Base-by-base conservation (phyloP, 371 early-diverging fungal genomes). In the Saksenaea vasiformis region DNA sequence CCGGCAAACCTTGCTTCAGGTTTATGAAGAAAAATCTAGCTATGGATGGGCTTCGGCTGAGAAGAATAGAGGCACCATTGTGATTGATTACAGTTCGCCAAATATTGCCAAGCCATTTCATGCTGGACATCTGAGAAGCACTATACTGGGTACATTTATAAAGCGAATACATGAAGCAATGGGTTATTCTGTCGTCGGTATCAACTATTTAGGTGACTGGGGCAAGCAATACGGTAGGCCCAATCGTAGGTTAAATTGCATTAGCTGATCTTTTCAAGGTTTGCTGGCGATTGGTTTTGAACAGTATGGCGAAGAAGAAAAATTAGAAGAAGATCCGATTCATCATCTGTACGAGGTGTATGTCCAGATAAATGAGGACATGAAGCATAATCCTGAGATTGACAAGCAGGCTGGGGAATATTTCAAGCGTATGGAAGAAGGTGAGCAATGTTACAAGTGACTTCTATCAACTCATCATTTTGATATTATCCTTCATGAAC, bases 21-120 rank as follows among this genome's bases (percentile, higher is more conserved):
- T 90, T 3, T 67, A 69, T 51, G 19, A 62, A 13, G 60, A 74
- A 43, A 53, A 62, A 2, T 27, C 56, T 0, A 24, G 26, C 1
- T 82, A 76, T 62, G 83, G 83, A 24, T 72, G 71, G 70, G 58
- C 69, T 3, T 64, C 63, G 13, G 26, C 54, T 26, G 8, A 38
- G 37, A 7, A 54, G n/a, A 19, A 55, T 17, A 19, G 62, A 24
- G 37, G 90, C 72, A 87, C 82, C 22, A 87, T 91, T 19, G 77
- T 99, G 22, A 85, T 99, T 57, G 99, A 99, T 66, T 99, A 93
- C 73, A 90, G 91, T 61, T 94, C 94, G 62, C 99, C 99, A 61
- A 99, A 99, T 84, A 99, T 99, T 70, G 99, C 99, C 58, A 99
- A 99, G 82, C 97, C 97, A 22, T 99, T 99, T 87, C 99, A 99